phyloP scores from a whole-genome alignment of 495 filamentous ascomycete species.

The Apiosordaria backusii region DNA sequence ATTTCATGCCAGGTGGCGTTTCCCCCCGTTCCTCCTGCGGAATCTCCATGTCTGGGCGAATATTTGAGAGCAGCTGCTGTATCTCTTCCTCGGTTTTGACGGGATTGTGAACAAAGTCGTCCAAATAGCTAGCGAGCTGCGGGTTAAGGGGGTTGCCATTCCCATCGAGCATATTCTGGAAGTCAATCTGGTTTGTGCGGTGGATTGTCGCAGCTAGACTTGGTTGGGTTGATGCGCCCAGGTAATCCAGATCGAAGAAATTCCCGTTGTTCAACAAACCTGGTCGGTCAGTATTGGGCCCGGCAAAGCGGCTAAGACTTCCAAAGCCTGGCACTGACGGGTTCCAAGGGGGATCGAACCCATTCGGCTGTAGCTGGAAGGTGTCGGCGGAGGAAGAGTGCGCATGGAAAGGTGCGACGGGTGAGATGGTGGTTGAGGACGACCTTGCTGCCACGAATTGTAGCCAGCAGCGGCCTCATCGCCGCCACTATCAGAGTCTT shows the following conservation, averaged over 20 bases:
- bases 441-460: not conserved
- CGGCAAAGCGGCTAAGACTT: not conserved
- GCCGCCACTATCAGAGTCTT: slow-evolving; percentile 14
- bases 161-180: slow-evolving; percentile 24
- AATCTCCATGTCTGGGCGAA: slow-evolving; percentile 69
- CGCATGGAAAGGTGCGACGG: not conserved
- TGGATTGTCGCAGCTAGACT: slow-evolving; percentile 24
- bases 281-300: not conserved
- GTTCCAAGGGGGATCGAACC: not conserved
- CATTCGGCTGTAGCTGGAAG: not conserved
- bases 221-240: not conserved
- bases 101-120: slow-evolving; percentile 51
- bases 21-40: slow-evolving; percentile 61
- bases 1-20: slow-evolving; percentile 71
- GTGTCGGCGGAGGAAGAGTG: not conserved
- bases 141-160: slow-evolving; percentile 25
- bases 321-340: not conserved
- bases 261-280: not conserved
- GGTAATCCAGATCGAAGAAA: not conserved
- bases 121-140: slow-evolving; percentile 30
- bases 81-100: slow-evolving; percentile 62
- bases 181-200: slow-evolving; percentile 26
- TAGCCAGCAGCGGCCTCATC: slow-evolving; percentile 3
- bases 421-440: not conserved
- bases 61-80: slow-evolving; percentile 64